Evolutionary conservation across 2,329 filamentous ascomycete species (phyloP).

Genomic region (Aspergillus novofumigatus): DNA sequence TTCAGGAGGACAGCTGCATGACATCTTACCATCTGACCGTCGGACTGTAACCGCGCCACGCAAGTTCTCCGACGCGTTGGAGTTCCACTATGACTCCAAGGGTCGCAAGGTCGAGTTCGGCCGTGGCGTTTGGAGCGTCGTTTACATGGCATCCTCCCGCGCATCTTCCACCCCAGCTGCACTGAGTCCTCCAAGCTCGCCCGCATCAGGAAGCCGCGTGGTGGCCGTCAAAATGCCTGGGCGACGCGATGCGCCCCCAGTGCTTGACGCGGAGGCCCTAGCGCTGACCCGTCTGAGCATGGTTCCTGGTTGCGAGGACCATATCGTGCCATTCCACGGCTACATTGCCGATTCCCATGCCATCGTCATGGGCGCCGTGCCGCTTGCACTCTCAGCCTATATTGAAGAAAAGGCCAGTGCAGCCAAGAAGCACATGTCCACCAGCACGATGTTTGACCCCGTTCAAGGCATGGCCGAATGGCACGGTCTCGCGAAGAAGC

Average conservation of each 20-base stretch:
- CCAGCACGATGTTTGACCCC: slow-evolving; percentile 44
- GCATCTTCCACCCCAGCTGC: slow-evolving; percentile 7
- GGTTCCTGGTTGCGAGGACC: slow-evolving; percentile 27
- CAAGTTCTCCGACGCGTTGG: slow-evolving; percentile 32
- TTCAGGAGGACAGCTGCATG: slow-evolving; percentile 2
- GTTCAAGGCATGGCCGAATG: slow-evolving; percentile 39
- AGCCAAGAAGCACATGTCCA: slow-evolving; percentile 31
- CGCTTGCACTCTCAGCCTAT: slow-evolving; percentile 39
- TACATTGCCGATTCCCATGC: slow-evolving; percentile 36
- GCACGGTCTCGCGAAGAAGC: slow-evolving; percentile 36
- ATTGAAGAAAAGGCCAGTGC: slow-evolving; percentile 33
- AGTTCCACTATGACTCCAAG: slow-evolving; percentile 25
- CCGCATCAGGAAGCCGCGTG: slow-evolving; percentile 26
- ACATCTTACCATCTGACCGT: not conserved
- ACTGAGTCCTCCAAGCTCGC: slow-evolving; percentile 35
- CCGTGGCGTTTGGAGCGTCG: slow-evolving; percentile 45
- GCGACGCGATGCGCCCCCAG: slow-evolving; percentile 36
- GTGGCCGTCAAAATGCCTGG: slow-evolving; percentile 45
- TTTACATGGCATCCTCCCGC: slow-evolving; percentile 39
- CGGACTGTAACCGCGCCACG: slow-evolving; percentile 13
- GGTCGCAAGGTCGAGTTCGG: slow-evolving; percentile 38
- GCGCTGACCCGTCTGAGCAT: slow-evolving; percentile 38
- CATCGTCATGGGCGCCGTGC: slow-evolving; percentile 44
- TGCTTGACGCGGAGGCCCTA: slow-evolving; percentile 41
- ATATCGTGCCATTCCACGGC: slow-evolving; percentile 45